These are phyloP conservation scores for Amyloporia xantha DNA, from an alignment of 768 basidiomycete species.

Conservation along the genomic window DNA sequence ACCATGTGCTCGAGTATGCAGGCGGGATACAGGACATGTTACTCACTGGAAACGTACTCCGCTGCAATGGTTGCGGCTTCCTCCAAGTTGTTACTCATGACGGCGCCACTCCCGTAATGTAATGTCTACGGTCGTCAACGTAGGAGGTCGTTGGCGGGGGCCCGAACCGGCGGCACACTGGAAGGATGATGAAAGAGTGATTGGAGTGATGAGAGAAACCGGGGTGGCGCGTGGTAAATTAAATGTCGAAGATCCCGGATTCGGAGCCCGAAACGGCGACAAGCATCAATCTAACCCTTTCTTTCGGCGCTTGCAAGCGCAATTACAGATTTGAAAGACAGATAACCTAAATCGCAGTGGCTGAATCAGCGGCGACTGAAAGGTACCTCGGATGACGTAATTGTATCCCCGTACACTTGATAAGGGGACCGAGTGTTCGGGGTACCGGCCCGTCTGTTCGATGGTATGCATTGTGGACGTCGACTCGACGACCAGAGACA, in stretches of 20 bases:
- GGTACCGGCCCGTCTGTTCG: background rate
- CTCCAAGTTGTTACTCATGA: constrained; percentile 31
- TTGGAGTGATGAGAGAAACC: background rate
- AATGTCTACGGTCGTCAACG: background rate
- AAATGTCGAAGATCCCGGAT: background rate
- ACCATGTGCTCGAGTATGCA: background rate
- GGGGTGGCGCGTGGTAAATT: background rate
- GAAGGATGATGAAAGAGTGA: background rate
- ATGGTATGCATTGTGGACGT: too few species aligned
- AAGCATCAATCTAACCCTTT: too few species aligned
- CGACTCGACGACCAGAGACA: too few species aligned
- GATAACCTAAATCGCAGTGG: too few species aligned
- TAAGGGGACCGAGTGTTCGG: too few species aligned
- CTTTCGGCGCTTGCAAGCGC: too few species aligned
- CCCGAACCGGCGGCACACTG: background rate
- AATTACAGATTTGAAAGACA: too few species aligned
- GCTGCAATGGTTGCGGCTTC: constrained; percentile 44
- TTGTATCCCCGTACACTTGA: too few species aligned
- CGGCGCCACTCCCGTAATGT: background rate
- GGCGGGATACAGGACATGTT: background rate
- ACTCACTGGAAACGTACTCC: constrained; percentile 43
- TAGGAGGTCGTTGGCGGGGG: background rate
- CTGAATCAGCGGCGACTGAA: too few species aligned
- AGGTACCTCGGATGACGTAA: too few species aligned
- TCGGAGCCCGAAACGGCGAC: too few species aligned